phyloP scores from a whole-genome alignment of 139 green algal genomes.

The Volvox reticuliferus region DNA sequence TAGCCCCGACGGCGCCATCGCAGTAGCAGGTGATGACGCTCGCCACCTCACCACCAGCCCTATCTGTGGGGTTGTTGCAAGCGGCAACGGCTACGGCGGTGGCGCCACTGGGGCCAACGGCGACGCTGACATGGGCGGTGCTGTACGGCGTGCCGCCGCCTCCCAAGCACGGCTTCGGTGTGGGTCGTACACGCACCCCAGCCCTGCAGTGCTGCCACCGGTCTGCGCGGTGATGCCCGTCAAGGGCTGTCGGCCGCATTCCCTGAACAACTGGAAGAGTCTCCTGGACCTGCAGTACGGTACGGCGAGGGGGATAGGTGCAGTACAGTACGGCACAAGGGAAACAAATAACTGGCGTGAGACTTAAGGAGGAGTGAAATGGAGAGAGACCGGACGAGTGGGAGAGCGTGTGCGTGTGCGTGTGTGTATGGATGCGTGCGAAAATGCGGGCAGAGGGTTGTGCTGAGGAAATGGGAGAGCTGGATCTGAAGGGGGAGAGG shows the following conservation, averaged over 20 bases:
- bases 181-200: too few species aligned
- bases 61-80: background rate
- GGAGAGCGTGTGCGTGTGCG: too few species aligned
- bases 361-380: too few species aligned
- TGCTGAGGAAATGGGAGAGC: too few species aligned
- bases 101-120: background rate
- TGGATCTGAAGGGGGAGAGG: too few species aligned
- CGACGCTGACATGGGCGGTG: too few species aligned
- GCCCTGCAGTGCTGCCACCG: constrained; percentile 27
- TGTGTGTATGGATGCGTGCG: too few species aligned
- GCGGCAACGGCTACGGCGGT: background rate
- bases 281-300: constrained; percentile 72
- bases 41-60: background rate
- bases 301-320: constrained; percentile 62
- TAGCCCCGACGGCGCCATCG: background rate
- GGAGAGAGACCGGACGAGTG: too few species aligned
- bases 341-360: background rate
- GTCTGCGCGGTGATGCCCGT: constrained; percentile 81
- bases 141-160: too few species aligned
- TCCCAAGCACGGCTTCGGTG: too few species aligned
- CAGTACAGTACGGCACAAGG: background rate
- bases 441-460: too few species aligned
- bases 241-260: constrained; percentile 75
- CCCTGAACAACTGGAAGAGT: constrained; percentile 72
- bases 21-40: background rate